Evolutionary conservation across 768 basidiomycete genomes (phyloP), one percentile per base, ranked within the genome.

Genomic region (Mycena filopes): DNA sequence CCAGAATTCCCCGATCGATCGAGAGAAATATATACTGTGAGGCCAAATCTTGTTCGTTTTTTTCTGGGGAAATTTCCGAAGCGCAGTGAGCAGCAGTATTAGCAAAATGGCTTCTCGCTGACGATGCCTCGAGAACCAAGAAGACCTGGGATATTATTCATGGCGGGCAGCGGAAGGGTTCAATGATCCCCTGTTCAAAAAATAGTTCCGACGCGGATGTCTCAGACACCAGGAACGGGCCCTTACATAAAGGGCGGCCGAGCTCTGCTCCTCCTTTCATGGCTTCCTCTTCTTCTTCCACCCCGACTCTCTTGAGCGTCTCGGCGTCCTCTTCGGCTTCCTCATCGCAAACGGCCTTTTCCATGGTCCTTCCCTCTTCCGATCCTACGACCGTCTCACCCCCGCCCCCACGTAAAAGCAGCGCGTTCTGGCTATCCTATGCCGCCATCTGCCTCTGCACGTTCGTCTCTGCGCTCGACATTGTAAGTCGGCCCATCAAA

Each of bases 361-460:
- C 45, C n/a, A 46, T 12, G n/a, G n/a, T n/a, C n/a, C n/a, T n/a
- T n/a, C n/a, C n/a, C 11, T 12, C 23, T 21, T 21, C 45, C 45
- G 45, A 21, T 23, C n/a, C 20, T 12, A 12, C 13, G 5, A 9
- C 45, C 23, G 47, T 12, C 13, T 12, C 31, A 50, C 4, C 38
- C 26, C 38, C 40, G 13, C 25, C 36, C 25, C 8, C 53, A 55
- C 53, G 40, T 25, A 55, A 42, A 29, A 20, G 40, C 53, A 55
- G 53, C 26, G 53, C 53, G 40, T 55, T 55, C 53, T 55, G 53
- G 53, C 41, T 55, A 9, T 42, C 53, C 3, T 55, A 55, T 40
- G 40, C 26, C 40, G 53, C 53, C 3, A 25, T 55, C 20, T 55
- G 53, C 26, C 26, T 55, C n/a, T 55, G 53, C 40, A 55, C 53